Evolutionary conservation across 2,329 filamentous ascomycete species (phyloP), one percentile per base, ranked within the genome.

Genomic region (Thielaviopsis euricoi): DNA sequence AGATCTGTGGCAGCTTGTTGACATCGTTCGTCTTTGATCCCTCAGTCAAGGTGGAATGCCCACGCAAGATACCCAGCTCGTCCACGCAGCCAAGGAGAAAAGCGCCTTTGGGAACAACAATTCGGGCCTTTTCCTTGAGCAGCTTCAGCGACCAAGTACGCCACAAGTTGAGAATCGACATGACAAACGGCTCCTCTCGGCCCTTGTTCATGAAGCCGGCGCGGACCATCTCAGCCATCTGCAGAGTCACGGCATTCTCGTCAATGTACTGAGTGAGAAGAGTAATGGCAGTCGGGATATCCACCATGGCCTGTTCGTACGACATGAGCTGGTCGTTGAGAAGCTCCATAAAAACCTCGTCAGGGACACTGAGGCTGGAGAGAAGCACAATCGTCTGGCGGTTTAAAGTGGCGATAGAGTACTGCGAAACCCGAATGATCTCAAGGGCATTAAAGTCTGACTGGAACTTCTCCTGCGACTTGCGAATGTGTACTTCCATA

Each of bases 51-150:
- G 75, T 69, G 33, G 73, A 81, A 65, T 95, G 82, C 0, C 93
- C 93, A 61, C 81, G 77, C 9, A 98, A 71, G 0, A 77, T 85
- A 1, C 74, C 77, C 0, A 86, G 91, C 69, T 98, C 93, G 63
- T 98, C 93, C 6, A 91, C 81, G 61, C 87, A 89, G 2, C 91
- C 93, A 6, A 97, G 78, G 0, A 97, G 76, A 66, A 94, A 95
- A 0, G 89, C 90, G 1, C 91, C 89, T 59, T 91, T 71, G 6
- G 89, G 82, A 10, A 98, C 78, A 1, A 82, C 76, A 50, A 98
- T 88, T 26, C 86, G 85, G 0, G 91, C 89, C 64, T 96, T 97
- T 64, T 97, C 89, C 64, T 95, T 96, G 19, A 98, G 77, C 13
- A 86, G 79, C 66, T 95, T 95, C 63, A 95, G 80, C 0, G 85